phyloP scores from a whole-genome alignment of 1,139 yeast genomes.

The Blastobotrys persicus region DNA sequence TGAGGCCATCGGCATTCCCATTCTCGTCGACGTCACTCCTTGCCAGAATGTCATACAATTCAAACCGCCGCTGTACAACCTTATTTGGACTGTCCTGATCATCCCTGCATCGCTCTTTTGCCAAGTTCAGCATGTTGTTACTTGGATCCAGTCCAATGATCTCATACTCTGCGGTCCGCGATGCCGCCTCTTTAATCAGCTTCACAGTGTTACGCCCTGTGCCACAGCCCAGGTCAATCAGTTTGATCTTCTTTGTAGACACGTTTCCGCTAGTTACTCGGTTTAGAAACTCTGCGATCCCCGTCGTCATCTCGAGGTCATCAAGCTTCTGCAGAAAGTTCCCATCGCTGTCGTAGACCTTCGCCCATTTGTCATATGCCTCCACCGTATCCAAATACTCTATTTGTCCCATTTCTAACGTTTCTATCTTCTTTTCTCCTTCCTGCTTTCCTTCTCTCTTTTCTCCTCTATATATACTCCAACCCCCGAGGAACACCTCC shows the following conservation, averaged over 20 bases:
- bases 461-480: not conserved
- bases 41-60: slow-evolving; percentile 1
- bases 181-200: slow-evolving; percentile 1
- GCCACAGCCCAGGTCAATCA: slow-evolving; percentile 10
- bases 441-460: not conserved
- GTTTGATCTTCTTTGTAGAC: not conserved
- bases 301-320: not conserved
- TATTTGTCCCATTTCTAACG: not conserved
- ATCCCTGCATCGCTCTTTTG: slow-evolving; percentile 2
- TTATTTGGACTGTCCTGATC: not conserved
- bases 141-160: slow-evolving; percentile 7
- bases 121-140: slow-evolving; percentile 5
- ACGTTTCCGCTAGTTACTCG: not conserved
- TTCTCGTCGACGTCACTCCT: not conserved
- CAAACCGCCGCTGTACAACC: not conserved
- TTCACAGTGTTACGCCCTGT: slow-evolving; percentile 8
- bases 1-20: slow-evolving; percentile 1
- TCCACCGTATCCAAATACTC: slow-evolving; percentile 6
- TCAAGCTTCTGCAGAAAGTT: slow-evolving; percentile 8
- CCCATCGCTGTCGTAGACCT: slow-evolving; percentile 7
- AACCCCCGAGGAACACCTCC: too few species aligned
- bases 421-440: not conserved
- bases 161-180: too few species aligned
- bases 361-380: slow-evolving; percentile 9
- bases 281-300: not conserved